Conservation (phyloP, 2,329 filamentous ascomycete species). For the Zymoseptoria brevis region DNA sequence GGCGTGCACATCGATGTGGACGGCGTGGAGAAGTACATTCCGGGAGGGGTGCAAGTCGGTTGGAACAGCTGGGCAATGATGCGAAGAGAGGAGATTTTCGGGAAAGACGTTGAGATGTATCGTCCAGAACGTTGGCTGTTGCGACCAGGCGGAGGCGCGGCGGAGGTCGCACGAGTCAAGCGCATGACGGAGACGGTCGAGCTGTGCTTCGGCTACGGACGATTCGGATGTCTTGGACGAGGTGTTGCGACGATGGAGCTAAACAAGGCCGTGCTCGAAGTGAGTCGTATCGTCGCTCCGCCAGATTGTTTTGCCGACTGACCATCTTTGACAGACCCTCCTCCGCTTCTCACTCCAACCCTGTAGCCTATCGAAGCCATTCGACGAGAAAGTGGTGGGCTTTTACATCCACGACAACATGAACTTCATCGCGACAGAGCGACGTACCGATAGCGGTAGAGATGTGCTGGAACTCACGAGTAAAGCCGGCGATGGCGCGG, state of each 20-base stretch:
- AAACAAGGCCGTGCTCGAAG: conserved; percentile 33
- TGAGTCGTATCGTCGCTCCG: conserved; percentile 12
- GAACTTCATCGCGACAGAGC: conserved; percentile 31
- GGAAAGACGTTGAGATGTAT: conserved; percentile 31
- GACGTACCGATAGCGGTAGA: conserved; percentile 8
- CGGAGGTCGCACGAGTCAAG: conserved; percentile 22
- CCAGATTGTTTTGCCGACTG: background rate
- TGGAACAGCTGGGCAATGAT: conserved; percentile 34
- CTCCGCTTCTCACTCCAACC: conserved; percentile 33
- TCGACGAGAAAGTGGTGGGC: conserved; percentile 31
- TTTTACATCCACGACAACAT: conserved; percentile 33
- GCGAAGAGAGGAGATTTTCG: conserved; percentile 31
- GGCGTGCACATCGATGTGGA: conserved; percentile 30
- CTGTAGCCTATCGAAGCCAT: conserved; percentile 31
- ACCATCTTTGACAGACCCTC: conserved; percentile 21
- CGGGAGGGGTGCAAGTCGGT: conserved; percentile 32
- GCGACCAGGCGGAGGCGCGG: conserved; percentile 18
- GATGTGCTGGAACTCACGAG: background rate
- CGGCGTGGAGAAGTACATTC: conserved; percentile 30
- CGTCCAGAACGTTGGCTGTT: conserved; percentile 33
- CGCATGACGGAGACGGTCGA: conserved; percentile 32
- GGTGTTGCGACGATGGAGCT: conserved; percentile 34
- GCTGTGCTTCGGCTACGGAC: conserved; percentile 30
- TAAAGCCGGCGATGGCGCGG: background rate
- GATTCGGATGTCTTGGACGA: conserved; percentile 32